Conservation (phyloP, 1,284 basidiomycete species). For the Gymnopus androsaceus region DNA sequence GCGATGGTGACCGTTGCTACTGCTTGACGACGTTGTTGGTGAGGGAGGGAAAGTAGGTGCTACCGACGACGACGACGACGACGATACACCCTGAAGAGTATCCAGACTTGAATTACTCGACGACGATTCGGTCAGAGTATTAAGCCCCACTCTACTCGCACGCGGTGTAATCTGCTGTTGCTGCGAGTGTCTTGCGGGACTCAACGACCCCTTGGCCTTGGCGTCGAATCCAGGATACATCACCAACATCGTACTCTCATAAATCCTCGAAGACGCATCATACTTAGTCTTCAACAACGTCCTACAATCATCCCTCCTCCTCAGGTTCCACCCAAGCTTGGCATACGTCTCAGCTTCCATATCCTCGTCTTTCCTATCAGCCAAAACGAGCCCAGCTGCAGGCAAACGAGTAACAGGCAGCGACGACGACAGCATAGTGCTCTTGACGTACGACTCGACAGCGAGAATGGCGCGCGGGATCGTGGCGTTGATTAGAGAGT, state of each 20-base stretch:
- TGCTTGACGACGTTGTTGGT: neutral
- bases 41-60: conserved; percentile 2
- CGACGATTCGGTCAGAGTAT: conserved; percentile 5
- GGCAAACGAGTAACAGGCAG: conserved; percentile 72
- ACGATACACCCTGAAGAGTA: conserved; percentile 19
- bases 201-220: neutral
- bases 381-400: conserved; percentile 55
- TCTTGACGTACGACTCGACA: conserved; percentile 72
- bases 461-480: conserved; percentile 70
- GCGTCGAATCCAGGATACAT: conserved; percentile 17
- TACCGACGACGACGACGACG: conserved; percentile 11
- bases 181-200: neutral
- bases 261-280: conserved; percentile 47
- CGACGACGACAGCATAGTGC: conserved; percentile 54
- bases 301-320: conserved; percentile 57
- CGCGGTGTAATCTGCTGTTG: conserved; percentile 19
- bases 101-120: neutral
- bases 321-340: conserved; percentile 54
- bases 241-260: conserved; percentile 51
- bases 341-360: conserved; percentile 27
- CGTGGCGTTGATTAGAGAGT: conserved; percentile 83
- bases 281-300: conserved; percentile 54
- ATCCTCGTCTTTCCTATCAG: conserved; percentile 51
- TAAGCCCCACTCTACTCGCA: conserved; percentile 13
- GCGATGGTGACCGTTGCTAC: conserved; percentile 2